Evolutionary conservation across 2,329 filamentous ascomycete species (phyloP).

Genomic region (Torrubiella hemipterigena): DNA sequence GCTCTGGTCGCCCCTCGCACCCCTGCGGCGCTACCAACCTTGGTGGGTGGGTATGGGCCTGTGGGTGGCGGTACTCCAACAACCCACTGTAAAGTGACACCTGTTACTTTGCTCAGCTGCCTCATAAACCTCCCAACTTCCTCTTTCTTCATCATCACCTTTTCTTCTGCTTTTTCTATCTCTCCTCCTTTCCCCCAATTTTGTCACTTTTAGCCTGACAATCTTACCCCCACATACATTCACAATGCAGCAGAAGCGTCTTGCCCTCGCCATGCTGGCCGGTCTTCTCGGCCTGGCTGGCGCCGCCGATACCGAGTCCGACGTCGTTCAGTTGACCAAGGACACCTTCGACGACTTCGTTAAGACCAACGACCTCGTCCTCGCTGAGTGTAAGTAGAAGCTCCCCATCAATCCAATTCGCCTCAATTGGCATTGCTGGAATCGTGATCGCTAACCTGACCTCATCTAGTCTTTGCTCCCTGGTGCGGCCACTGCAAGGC

Average conservation of each 20-base stretch:
- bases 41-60: no score
- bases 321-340: constrained; percentile 75
- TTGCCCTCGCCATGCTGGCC: constrained; percentile 42
- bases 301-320: constrained; percentile 51
- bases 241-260: constrained; percentile 37
- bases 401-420: neutral
- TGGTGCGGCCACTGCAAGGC: constrained; percentile 99
- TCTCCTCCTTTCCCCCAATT: constrained; percentile 4
- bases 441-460: constrained; percentile 29
- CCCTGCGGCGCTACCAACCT: no score
- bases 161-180: constrained; percentile 1
- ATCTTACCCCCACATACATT: no score
- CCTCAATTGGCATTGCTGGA: no score
- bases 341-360: constrained; percentile 83
- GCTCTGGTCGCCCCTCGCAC: no score
- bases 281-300: constrained; percentile 45
- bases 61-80: no score
- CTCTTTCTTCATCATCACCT: neutral
- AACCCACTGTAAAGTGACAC: no score
- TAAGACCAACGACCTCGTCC: constrained; percentile 73
- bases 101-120: neutral
- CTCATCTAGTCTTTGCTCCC: constrained; percentile 67
- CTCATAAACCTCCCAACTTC: neutral
- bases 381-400: constrained; percentile 77
- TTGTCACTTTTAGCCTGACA: constrained; percentile 2